phyloP scores from a whole-genome alignment of 2,329 filamentous ascomycete species.

The Penicillium palitans region DNA sequence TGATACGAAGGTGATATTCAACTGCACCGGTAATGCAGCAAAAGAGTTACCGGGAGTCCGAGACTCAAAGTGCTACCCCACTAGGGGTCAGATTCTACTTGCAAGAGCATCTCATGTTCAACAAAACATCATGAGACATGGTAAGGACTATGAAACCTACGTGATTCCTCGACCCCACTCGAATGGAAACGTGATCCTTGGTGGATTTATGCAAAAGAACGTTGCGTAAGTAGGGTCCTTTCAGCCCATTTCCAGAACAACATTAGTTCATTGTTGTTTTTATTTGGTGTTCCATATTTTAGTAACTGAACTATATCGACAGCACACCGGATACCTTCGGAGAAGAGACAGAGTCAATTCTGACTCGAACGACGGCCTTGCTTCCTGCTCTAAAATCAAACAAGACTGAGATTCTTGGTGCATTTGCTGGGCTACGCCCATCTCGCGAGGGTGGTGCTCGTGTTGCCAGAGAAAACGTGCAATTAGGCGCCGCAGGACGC shows the following conservation, averaged over 20 bases:
- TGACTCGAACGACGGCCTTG: constrained; percentile 38
- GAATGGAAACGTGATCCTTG: constrained; percentile 40
- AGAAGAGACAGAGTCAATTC: constrained; percentile 41
- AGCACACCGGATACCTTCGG: constrained; percentile 35
- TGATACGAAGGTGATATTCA: constrained; percentile 9
- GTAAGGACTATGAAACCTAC: constrained; percentile 45
- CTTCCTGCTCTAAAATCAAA: constrained; percentile 31
- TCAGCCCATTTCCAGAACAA: neutral
- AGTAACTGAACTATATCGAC: constrained; percentile 24
- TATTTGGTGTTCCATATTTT: neutral
- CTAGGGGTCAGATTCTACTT: constrained; percentile 44
- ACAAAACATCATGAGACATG: constrained; percentile 44
- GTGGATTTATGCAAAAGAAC: constrained; percentile 38
- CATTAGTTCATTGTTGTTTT: neutral
- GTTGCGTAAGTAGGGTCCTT: constrained; percentile 14
- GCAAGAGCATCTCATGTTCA: constrained; percentile 35
- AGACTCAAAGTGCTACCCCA: constrained; percentile 45
- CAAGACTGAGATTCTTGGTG: constrained; percentile 36
- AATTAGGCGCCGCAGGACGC: neutral
- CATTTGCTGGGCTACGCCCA: constrained; percentile 27
- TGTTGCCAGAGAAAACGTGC: constrained; percentile 14
- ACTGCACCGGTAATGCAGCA: constrained; percentile 37
- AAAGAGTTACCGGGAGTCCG: constrained; percentile 38
- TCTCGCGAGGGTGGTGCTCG: constrained; percentile 21
- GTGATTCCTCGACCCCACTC: constrained; percentile 42